Conservation (phyloP, 108 stramenopile genomes). For the Cylindrotheca fusiformis region DNA sequence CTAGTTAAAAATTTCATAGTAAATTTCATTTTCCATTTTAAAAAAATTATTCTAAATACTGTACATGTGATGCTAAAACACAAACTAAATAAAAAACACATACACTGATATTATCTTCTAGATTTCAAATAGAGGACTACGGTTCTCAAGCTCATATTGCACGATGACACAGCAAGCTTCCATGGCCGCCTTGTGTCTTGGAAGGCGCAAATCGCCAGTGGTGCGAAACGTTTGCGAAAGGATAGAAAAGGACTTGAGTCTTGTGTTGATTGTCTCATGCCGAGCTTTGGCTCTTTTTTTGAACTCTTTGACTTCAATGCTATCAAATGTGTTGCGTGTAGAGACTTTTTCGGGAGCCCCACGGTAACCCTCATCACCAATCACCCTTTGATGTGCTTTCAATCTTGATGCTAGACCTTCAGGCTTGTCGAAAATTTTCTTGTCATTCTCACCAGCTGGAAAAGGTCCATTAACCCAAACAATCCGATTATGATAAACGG, state of each 20-base stretch:
- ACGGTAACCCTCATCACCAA: slow-evolving; percentile 26
- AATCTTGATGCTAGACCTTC: slow-evolving; percentile 16
- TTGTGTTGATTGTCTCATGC: slow-evolving; percentile 38
- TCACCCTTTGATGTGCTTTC: background rate
- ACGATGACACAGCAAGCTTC: slow-evolving; percentile 41
- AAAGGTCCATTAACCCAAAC: slow-evolving; percentile 48
- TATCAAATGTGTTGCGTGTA: slow-evolving; percentile 1
- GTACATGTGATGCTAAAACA: no score
- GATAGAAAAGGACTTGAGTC: slow-evolving; percentile 31
- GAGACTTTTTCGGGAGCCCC: slow-evolving; percentile 3
- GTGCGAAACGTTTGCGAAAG: slow-evolving; percentile 21
- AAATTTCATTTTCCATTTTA: no score
- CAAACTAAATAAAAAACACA: no score
- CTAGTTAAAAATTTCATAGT: no score
- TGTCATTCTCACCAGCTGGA: slow-evolving; percentile 31
- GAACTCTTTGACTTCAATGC: slow-evolving; percentile 7
- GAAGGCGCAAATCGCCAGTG: slow-evolving; percentile 3
- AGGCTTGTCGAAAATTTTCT: slow-evolving; percentile 25
- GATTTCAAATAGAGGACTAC: slow-evolving; percentile 28
- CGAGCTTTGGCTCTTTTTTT: slow-evolving; percentile 22
- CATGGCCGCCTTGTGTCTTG: slow-evolving; percentile 25
- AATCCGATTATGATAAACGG: slow-evolving; percentile 15
- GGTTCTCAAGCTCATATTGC: slow-evolving; percentile 39
- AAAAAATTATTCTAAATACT: no score
- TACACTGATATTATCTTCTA: no score